phyloP scores from a whole-genome alignment of 2,329 filamentous ascomycete species.

The Fusarium vanettenii region DNA sequence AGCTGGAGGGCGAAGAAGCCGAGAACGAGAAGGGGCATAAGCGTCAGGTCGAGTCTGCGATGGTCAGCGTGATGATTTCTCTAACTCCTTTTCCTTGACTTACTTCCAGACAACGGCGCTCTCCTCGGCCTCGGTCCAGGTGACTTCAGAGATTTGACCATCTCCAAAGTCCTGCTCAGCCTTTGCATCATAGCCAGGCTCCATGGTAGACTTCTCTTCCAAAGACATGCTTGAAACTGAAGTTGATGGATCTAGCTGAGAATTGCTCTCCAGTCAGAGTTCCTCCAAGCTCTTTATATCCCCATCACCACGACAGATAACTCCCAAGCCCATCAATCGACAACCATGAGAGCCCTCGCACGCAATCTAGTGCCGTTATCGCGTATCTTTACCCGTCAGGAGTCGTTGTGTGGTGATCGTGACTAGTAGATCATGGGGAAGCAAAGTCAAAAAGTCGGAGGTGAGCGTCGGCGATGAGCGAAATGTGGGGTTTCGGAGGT shows the following conservation, averaged over 20 bases:
- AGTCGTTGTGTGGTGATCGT: background rate
- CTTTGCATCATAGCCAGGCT: background rate
- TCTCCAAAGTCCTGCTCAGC: background rate
- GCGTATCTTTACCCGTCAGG: background rate
- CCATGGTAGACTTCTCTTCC: background rate
- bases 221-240: background rate
- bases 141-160: background rate
- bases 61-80: background rate
- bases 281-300: background rate
- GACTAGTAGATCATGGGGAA: background rate
- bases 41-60: slow-evolving; percentile 46
- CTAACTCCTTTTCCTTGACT: slow-evolving; percentile 19
- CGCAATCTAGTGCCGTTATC: slow-evolving; percentile 8
- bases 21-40: slow-evolving; percentile 58
- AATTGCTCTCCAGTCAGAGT: background rate
- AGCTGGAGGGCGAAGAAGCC: slow-evolving; percentile 59
- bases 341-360: background rate
- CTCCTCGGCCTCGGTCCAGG: slow-evolving; percentile 27
- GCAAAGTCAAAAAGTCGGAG: slow-evolving; percentile 5
- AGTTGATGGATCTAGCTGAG: background rate
- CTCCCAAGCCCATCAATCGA: background rate
- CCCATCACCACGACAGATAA: background rate
- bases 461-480: slow-evolving; percentile 40
- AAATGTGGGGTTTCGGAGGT: slow-evolving; percentile 22
- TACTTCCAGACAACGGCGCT: slow-evolving; percentile 21